Evolutionary conservation across 108 stramenopile genomes (phyloP).

Genomic region (Schizochytrium sp.): DNA sequence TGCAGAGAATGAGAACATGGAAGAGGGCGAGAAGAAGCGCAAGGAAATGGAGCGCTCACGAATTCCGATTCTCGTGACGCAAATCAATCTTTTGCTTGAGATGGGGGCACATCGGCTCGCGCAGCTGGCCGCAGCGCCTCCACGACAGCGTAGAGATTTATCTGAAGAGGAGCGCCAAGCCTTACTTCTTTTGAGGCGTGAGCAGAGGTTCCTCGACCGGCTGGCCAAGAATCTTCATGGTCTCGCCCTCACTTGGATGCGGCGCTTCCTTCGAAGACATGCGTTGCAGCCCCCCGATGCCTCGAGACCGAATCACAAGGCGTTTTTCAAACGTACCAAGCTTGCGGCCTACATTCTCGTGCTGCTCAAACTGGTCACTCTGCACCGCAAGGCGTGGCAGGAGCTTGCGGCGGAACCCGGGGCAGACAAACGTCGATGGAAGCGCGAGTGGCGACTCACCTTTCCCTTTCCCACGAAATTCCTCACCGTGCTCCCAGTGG

Average conservation of each 20-base stretch:
- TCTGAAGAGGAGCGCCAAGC: not conserved
- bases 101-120: not conserved
- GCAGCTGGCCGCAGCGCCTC: not conserved
- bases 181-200: not conserved
- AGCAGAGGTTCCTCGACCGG: not conserved
- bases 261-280: not conserved
- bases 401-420: not conserved
- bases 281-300: not conserved
- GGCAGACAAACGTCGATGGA: not conserved
- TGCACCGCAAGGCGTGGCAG: not conserved
- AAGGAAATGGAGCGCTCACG: not conserved
- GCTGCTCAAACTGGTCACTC: not conserved
- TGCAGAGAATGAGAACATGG: not conserved
- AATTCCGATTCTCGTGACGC: not conserved
- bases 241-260: not conserved
- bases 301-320: not conserved
- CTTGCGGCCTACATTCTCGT: not conserved
- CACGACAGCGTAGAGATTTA: not conserved
- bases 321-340: constrained; percentile 4
- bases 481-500: not conserved
- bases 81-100: not conserved
- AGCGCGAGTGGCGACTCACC: not conserved
- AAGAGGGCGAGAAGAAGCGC: not conserved
- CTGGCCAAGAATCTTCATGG: not conserved
- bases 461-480: not conserved